phyloP scores from a whole-genome alignment of 1,284 basidiomycete species.

The Trametes hirsuta region DNA sequence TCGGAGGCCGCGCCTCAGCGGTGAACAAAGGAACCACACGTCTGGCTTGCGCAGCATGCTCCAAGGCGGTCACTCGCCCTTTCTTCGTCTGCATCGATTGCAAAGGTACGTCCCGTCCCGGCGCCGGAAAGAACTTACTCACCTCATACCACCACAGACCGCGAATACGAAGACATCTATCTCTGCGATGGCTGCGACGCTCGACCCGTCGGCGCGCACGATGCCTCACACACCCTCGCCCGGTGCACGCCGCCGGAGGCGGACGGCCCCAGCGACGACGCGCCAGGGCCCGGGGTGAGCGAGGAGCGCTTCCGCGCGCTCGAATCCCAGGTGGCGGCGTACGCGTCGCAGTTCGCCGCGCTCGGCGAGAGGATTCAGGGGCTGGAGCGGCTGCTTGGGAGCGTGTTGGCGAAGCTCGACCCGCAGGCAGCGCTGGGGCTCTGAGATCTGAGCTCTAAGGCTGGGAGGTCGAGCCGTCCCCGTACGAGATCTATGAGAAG shows the following conservation, averaged over 20 bases:
- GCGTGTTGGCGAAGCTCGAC: background rate
- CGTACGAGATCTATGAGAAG: no score
- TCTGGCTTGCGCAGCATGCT: background rate
- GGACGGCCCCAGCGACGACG: no score
- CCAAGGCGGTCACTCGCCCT: background rate
- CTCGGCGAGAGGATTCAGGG: background rate
- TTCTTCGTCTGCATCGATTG: slow-evolving; percentile 5
- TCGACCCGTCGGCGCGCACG: background rate
- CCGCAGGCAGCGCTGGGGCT: background rate
- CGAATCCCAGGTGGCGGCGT: background rate
- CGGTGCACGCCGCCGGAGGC: background rate
- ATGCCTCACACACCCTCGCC: background rate
- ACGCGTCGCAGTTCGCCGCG: background rate
- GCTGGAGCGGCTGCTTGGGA: background rate
- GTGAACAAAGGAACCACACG: background rate
- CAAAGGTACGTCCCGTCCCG: background rate
- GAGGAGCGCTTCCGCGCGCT: slow-evolving; percentile 1
- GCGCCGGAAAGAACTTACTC: background rate
- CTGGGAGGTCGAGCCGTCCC: background rate
- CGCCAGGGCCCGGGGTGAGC: background rate
- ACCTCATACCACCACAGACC: no score
- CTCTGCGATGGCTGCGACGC: slow-evolving; percentile 2
- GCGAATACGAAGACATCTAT: background rate
- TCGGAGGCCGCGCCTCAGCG: background rate
- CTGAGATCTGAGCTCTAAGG: background rate